Conservation (phyloP, 1,139 yeast species). For the Zygosaccharomyces pseudobailii region DNA sequence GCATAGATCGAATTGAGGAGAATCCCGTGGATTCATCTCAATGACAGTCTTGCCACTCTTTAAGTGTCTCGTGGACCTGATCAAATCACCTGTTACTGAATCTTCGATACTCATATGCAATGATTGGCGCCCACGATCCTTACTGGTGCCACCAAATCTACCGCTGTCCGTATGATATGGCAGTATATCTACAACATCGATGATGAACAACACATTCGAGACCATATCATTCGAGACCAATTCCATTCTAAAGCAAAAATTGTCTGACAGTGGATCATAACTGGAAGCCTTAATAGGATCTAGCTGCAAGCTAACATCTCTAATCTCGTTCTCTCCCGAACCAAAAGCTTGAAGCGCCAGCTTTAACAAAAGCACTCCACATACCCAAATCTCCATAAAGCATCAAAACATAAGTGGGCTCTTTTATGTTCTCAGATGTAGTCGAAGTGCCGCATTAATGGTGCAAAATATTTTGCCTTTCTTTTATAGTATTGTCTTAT, state of each 20-base stretch:
- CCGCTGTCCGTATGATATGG: slow-evolving; percentile 13
- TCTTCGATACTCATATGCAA: slow-evolving; percentile 16
- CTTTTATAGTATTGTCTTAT: not conserved
- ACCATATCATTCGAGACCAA: slow-evolving; percentile 18
- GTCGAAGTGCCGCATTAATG: not conserved
- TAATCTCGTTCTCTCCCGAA: not conserved
- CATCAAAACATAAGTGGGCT: not conserved
- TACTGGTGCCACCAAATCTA: slow-evolving; percentile 26
- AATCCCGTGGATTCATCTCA: slow-evolving; percentile 10
- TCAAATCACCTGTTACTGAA: slow-evolving; percentile 12
- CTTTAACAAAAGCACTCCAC: slow-evolving; percentile 1
- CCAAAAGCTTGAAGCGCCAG: not conserved
- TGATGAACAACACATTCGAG: slow-evolving; percentile 9
- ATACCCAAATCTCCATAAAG: not conserved
- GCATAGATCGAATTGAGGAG: slow-evolving; percentile 15
- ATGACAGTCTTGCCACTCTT: slow-evolving; percentile 14
- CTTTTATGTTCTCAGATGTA: not conserved
- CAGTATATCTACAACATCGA: slow-evolving; percentile 16
- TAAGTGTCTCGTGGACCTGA: slow-evolving; percentile 16
- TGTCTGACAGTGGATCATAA: not conserved
- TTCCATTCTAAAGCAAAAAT: slow-evolving; percentile 18
- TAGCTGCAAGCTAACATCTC: not conserved
- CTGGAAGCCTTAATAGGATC: slow-evolving; percentile 1
- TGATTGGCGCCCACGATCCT: slow-evolving; percentile 21
- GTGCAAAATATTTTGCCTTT: not conserved